phyloP scores from a whole-genome alignment of 139 green algal species.

The Coelastrella sp. region DNA sequence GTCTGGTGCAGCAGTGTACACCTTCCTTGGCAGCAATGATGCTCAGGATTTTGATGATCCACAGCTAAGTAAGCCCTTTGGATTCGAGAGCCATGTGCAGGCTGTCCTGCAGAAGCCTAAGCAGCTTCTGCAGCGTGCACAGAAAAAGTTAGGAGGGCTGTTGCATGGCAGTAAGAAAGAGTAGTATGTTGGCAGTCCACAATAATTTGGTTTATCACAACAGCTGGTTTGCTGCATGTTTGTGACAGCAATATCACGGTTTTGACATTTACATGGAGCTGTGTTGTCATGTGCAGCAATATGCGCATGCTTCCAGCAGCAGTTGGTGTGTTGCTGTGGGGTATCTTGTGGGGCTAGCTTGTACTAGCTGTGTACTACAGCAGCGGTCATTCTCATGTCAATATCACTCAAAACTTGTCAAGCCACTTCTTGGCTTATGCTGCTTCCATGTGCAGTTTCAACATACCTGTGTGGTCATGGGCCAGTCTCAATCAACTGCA shows the following conservation, averaged over 20 bases:
- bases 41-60: slow-evolving; percentile 51
- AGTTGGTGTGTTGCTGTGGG: no score
- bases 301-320: background rate
- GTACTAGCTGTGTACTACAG: no score
- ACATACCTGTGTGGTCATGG: no score
- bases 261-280: no score
- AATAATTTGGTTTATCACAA: background rate
- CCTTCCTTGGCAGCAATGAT: slow-evolving; percentile 45
- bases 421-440: no score
- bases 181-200: background rate
- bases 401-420: no score
- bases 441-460: no score
- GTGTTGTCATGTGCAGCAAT: background rate
- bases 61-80: slow-evolving; percentile 36
- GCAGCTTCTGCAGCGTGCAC: background rate
- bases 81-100: slow-evolving; percentile 3
- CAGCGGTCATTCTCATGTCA: no score
- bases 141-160: background rate
- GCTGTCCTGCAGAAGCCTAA: background rate
- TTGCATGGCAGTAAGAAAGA: slow-evolving; percentile 6
- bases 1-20: slow-evolving; percentile 53
- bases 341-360: no score
- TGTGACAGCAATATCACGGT: background rate
- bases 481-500: no score
- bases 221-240: background rate